A percentile compares a stretch with the other conserved stretches of the same genome.
Conservation (phyloP, 2,329 filamentous ascomycete species). For the Zalaria sp. region DNA sequence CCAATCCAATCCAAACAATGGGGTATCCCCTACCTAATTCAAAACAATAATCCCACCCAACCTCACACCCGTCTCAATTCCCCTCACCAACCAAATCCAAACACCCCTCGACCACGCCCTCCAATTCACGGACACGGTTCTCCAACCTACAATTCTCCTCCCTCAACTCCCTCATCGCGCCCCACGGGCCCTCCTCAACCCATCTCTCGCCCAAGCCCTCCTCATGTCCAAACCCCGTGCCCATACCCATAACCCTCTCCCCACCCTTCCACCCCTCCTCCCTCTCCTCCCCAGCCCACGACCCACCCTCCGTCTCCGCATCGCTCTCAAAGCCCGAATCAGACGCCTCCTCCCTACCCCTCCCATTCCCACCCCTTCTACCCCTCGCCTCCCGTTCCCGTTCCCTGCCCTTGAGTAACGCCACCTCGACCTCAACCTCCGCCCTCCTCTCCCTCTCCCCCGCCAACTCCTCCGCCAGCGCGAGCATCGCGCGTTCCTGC, state of each 20-base stretch:
- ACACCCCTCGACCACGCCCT: slow-evolving; percentile 41
- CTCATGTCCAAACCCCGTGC: slow-evolving; percentile 8
- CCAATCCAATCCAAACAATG: too few species aligned
- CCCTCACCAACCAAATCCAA: slow-evolving; percentile 32
- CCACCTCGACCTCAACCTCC: slow-evolving; percentile 22
- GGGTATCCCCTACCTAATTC: too few species aligned
- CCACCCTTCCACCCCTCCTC: slow-evolving; percentile 16
- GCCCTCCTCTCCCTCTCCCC: slow-evolving; percentile 26
- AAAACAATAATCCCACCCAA: too few species aligned
- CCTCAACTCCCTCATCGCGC: slow-evolving; percentile 35
- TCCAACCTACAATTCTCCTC: slow-evolving; percentile 42
- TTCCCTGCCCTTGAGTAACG: slow-evolving; percentile 16
- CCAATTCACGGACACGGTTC: slow-evolving; percentile 37
- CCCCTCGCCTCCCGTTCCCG: slow-evolving; percentile 11
- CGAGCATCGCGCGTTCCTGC: slow-evolving; percentile 42
- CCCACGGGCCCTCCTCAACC: slow-evolving; percentile 33
- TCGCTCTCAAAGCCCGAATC: slow-evolving; percentile 49
- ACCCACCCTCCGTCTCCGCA: slow-evolving; percentile 30
- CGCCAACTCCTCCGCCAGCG: slow-evolving; percentile 33
- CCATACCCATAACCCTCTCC: slow-evolving; percentile 16
- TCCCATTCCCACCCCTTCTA: slow-evolving; percentile 13
- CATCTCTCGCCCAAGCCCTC: slow-evolving; percentile 7
- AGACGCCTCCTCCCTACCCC: slow-evolving; percentile 24
- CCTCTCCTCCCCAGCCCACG: slow-evolving; percentile 21
- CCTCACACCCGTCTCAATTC: too few species aligned